Percentiles rank a stretch among this genome's conserved stretches.
Evolutionary conservation across 2,329 filamentous ascomycete genomes (phyloP).

Genomic region (Emmonsiellopsis sp.): DNA sequence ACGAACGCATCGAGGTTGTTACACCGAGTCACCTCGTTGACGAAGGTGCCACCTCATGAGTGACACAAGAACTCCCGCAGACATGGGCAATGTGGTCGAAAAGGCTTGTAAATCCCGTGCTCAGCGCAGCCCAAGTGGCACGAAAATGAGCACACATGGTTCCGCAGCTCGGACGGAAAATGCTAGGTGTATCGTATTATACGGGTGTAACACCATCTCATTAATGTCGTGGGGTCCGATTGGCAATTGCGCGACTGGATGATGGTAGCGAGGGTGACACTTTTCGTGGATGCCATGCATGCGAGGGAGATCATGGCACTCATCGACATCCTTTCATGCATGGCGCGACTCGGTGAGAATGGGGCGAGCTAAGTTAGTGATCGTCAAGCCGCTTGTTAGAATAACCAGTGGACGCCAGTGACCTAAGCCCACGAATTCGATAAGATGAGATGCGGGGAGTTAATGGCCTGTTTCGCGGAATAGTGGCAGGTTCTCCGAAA

Average conservation of each 20-base stretch:
- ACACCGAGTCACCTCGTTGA: too few species aligned
- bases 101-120: too few species aligned
- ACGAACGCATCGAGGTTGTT: too few species aligned
- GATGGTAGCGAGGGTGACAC: neutral
- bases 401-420: too few species aligned
- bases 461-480: too few species aligned
- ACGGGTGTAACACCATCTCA: neutral
- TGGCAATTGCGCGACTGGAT: neutral
- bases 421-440: too few species aligned
- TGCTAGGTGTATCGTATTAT: neutral
- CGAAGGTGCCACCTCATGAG: too few species aligned
- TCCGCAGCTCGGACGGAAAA: neutral
- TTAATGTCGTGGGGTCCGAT: too few species aligned
- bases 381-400: neutral
- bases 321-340: neutral
- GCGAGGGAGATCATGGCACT: neutral
- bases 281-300: constrained; percentile 1
- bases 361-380: neutral
- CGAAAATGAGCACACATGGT: neutral
- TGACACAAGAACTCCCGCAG: too few species aligned
- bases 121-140: neutral
- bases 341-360: neutral
- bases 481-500: too few species aligned
- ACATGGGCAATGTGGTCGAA: too few species aligned
- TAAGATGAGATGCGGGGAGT: too few species aligned